A percentile compares a stretch with the other conserved stretches of the same genome.
Conservation (phyloP, 2,329 filamentous ascomycete genomes). For the Stenocarpella maydis region DNA sequence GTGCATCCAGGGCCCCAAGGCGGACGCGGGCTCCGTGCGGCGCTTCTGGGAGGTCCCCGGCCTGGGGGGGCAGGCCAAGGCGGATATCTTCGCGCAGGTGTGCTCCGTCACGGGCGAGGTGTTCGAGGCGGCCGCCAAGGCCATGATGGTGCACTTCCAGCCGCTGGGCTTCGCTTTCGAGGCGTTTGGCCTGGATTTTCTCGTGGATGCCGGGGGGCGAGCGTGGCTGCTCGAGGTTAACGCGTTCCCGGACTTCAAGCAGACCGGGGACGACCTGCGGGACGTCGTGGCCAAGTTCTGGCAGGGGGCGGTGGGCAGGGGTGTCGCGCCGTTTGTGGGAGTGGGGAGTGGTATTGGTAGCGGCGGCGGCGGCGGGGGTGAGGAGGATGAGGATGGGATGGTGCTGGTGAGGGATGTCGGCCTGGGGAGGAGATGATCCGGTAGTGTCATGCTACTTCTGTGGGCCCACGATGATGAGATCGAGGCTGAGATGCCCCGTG, state of each 20-base stretch:
- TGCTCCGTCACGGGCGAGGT: conserved; percentile 75
- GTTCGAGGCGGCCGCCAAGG: conserved; percentile 86
- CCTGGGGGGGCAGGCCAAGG: conserved; percentile 47
- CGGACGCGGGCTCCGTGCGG: conserved; percentile 67
- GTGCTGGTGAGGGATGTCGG: conserved; percentile 62
- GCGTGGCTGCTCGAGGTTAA: conserved; percentile 91
- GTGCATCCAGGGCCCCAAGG: conserved; percentile 75
- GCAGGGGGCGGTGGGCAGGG: conserved; percentile 73
- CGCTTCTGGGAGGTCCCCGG: conserved; percentile 74
- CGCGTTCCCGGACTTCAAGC: conserved; percentile 93
- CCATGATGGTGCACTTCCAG: conserved; percentile 92
- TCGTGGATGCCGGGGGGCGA: conserved; percentile 72
- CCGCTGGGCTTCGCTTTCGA: conserved; percentile 89
- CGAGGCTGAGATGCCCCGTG: conserved; percentile 4
- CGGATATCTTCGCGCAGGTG: conserved; percentile 77
- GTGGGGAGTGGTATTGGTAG: conserved; percentile 40
- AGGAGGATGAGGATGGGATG: conserved; percentile 49
- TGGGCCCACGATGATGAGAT: conserved; percentile 23
- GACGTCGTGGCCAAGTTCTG: conserved; percentile 80
- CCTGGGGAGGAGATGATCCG: conserved; percentile 52
- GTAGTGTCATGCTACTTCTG: background rate
- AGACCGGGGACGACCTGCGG: conserved; percentile 81
- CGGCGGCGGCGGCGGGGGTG: conserved; percentile 4
- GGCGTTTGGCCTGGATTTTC: conserved; percentile 88
- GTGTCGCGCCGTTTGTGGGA: conserved; percentile 74